Evolutionary conservation across 176 grass and related monocot species (phyloP).

Genomic region (Hordeum vulgare): DNA sequence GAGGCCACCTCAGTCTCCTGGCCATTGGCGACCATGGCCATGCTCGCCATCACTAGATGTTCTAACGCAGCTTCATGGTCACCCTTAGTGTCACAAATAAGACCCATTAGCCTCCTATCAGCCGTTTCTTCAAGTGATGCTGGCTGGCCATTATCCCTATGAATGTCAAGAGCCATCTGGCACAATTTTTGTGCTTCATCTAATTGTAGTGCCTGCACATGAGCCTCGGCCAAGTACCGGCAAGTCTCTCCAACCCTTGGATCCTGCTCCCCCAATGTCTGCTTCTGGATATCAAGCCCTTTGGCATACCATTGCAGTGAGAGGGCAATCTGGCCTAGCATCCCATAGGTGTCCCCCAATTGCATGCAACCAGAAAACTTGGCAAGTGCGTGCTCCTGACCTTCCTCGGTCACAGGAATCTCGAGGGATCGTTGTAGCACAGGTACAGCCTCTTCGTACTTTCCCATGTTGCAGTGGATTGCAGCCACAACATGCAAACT

Average conservation of each 20-base stretch:
- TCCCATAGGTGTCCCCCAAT: constrained; percentile 76
- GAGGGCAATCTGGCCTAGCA: constrained; percentile 74
- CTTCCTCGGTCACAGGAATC: constrained; percentile 78
- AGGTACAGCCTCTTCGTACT: constrained; percentile 59
- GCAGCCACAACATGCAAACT: constrained; percentile 91
- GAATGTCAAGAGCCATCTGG: constrained; percentile 76
- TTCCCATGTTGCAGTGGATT: constrained; percentile 81
- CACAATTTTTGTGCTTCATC: constrained; percentile 77
- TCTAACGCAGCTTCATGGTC: constrained; percentile 83
- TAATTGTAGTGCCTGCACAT: constrained; percentile 88
- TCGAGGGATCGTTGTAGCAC: constrained; percentile 61
- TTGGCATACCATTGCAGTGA: constrained; percentile 69
- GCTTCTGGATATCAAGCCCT: constrained; percentile 79
- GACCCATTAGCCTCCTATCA: constrained; percentile 84
- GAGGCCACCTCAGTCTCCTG: constrained; percentile 93
- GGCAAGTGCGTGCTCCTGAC: constrained; percentile 82
- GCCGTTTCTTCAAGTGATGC: constrained; percentile 80
- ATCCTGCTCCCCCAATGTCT: constrained; percentile 68
- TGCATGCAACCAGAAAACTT: constrained; percentile 98
- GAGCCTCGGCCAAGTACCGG: constrained; percentile 86
- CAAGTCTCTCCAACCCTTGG: constrained; percentile 90
- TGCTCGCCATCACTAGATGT: constrained; percentile 83
- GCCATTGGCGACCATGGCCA: constrained; percentile 82
- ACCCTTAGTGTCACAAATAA: constrained; percentile 90
- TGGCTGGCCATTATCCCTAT: constrained; percentile 52